Evolutionary conservation across 306 rosid genomes (phyloP), one percentile per base, ranked within the genome.

Genomic region (Inga oerstediana): DNA sequence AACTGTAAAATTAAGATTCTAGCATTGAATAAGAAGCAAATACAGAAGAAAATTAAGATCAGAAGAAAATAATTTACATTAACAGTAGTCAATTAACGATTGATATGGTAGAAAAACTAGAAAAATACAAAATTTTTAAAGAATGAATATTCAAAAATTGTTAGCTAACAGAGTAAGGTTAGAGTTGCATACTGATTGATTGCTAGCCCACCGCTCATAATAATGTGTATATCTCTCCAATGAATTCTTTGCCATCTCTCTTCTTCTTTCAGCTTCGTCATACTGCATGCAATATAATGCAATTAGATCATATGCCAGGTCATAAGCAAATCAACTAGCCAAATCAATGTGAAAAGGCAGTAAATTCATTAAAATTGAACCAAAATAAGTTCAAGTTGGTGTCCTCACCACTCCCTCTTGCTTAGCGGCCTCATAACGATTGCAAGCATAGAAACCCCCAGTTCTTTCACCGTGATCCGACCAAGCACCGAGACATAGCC

Each of bases 121-220:
- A 41, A 41, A 37, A 87, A 75, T 74, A 22, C 76, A 66, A 67
- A 66, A 46, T 66, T 13, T 12, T 9, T 27, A 24, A 27, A 62
- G 68, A 22, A 62, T 27, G 3, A 62, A 62, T 62, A 62, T 24
- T 61, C 15, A 61, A 61, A 61, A 61, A n/a, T 61, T 62, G 35
- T 24, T 8, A 15, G 43, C 17, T 11, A 13, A 27, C 54, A 69
- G 58, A 65, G 34, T 19, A 89, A 80, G 66, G 35, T 70, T 49
- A 39, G 20, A 77, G 70, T 41, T 22, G 74, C 51, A 78, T 95
- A 95, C 98, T 83, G 92, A 93, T 88, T 95, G 99, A 78, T 95
- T 95, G 85, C 97, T 95, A 52, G 99, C 99, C 99, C 99, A 95
- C 67, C 99, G 94, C 90, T 95, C 99, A 79, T 95, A 95, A 84